Conservation (phyloP, 768 basidiomycete genomes). For the Auriscalpium orientale region DNA sequence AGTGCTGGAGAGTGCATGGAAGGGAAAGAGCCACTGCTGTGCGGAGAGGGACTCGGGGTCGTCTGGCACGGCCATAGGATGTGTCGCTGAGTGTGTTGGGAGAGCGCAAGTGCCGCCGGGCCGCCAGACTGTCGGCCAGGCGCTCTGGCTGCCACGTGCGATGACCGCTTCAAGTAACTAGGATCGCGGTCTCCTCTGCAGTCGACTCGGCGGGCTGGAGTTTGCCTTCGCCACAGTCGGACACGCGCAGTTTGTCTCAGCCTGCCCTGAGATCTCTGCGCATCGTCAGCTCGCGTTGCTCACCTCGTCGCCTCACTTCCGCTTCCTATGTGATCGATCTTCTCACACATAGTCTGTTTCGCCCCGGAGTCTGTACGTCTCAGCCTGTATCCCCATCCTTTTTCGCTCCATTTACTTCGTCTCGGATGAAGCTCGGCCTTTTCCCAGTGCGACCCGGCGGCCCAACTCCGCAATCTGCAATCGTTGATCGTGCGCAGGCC, state of each 20-base stretch:
- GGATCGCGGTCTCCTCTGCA: background rate
- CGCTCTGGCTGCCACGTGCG: background rate
- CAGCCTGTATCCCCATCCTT: background rate
- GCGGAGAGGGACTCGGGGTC: background rate
- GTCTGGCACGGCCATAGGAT: background rate
- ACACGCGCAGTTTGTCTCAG: background rate
- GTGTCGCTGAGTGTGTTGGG: background rate
- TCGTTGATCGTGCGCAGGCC: background rate
- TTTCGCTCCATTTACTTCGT: background rate
- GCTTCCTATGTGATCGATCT: background rate
- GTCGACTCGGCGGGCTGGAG: background rate
- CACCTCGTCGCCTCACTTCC: too few species aligned
- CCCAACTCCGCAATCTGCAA: background rate
- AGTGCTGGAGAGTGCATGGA: conserved; percentile 5
- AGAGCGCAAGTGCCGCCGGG: background rate
- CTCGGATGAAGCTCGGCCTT: background rate
- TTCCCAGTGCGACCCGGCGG: background rate
- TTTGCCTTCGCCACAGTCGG: background rate
- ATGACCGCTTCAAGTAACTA: background rate
- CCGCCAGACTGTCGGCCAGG: background rate
- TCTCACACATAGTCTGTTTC: background rate
- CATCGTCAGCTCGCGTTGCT: background rate
- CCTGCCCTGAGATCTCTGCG: background rate
- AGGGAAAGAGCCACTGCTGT: conserved; percentile 13
- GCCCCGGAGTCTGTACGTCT: background rate